Evolutionary conservation across 2,329 filamentous ascomycete species (phyloP).

Genomic region (Cadophora luteo-olivacea): DNA sequence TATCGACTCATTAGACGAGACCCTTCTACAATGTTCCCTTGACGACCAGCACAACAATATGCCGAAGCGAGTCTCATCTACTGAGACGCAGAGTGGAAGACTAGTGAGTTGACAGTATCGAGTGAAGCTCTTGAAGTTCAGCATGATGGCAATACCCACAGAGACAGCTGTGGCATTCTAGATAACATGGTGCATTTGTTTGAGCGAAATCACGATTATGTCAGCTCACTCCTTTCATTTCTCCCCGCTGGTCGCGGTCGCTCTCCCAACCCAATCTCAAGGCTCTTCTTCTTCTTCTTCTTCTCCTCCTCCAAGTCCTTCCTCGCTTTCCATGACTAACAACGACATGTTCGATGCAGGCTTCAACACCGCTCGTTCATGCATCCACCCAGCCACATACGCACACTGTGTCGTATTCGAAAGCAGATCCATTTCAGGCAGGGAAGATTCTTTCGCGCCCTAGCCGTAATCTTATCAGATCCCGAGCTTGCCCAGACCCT

Average conservation of each 20-base stretch:
- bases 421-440: slow-evolving; percentile 16
- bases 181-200: background rate
- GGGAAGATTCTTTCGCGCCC: slow-evolving; percentile 36
- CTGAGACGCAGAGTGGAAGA: too few species aligned
- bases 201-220: background rate
- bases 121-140: background rate
- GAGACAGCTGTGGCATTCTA: background rate
- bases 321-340: background rate
- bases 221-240: background rate
- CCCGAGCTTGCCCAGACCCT: slow-evolving; percentile 48
- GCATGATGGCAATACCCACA: background rate
- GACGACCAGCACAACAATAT: background rate
- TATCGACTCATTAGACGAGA: background rate
- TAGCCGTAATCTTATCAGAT: slow-evolving; percentile 57
- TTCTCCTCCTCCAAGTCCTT: background rate
- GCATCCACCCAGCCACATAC: slow-evolving; percentile 7
- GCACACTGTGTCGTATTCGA: background rate
- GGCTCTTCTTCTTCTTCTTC: background rate
- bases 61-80: background rate
- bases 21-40: background rate
- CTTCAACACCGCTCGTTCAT: background rate
- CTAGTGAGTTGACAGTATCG: background rate
- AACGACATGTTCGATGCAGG: background rate
- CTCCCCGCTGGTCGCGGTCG: background rate
- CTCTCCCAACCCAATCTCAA: background rate